These are phyloP conservation scores for Fusarium illudens DNA, from an alignment of 2,329 filamentous ascomycete species.

Conservation along the genomic window DNA sequence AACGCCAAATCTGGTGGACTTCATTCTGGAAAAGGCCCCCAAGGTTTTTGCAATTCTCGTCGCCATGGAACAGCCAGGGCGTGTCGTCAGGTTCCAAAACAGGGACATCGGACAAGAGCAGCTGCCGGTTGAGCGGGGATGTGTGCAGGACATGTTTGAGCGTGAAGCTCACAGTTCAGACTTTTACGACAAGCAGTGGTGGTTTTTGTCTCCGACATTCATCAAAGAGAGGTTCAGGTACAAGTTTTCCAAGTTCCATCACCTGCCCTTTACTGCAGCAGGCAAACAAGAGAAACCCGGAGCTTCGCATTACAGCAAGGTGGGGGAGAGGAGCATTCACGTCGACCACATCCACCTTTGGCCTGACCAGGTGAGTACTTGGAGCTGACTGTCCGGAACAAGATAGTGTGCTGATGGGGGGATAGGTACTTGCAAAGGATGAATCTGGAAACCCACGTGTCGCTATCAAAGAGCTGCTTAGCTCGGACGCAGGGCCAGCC, in stretches of 20 bases:
- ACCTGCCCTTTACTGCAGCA: not conserved
- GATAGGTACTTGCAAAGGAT: not conserved
- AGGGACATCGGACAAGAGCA: not conserved
- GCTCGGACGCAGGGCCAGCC: not conserved
- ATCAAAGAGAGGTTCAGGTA: not conserved
- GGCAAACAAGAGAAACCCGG: not conserved
- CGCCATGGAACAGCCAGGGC: not conserved
- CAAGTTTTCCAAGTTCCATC: not conserved
- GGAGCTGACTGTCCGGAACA: rapidly evolving
- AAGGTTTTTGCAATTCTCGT: not conserved
- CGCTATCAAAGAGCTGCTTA: not conserved
- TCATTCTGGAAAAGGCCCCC: not conserved
- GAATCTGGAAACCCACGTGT: not conserved
- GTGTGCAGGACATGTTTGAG: not conserved
- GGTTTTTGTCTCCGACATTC: not conserved
- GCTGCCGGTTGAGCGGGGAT: not conserved
- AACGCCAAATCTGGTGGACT: not conserved
- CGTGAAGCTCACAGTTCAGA: not conserved
- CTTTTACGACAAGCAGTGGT: not conserved
- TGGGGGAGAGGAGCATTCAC: not conserved
- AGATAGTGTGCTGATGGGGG: not conserved
- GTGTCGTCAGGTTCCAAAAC: not conserved
- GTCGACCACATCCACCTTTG: not conserved
- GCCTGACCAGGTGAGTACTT: not conserved
- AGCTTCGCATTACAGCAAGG: not conserved